Percentiles rank a stretch among this genome's conserved stretches.
Evolutionary conservation across 1,284 basidiomycete genomes (phyloP).

Genomic region (Polyporus tsugae): DNA sequence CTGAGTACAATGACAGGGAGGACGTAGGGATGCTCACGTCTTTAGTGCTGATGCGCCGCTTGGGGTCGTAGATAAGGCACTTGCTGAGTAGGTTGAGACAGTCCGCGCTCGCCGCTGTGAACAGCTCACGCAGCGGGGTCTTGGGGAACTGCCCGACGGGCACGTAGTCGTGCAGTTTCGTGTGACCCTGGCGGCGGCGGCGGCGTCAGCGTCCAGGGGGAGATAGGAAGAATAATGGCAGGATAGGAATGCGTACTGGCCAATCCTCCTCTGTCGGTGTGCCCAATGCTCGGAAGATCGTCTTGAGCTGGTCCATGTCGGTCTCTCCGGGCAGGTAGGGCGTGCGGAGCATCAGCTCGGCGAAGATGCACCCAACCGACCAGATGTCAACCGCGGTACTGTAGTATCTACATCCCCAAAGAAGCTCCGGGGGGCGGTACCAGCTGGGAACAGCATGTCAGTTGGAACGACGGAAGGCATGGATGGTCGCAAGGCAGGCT

Average conservation of each 20-base stretch:
- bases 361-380: slow-evolving; percentile 97
- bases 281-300: slow-evolving; percentile 93
- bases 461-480: slow-evolving; percentile 14
- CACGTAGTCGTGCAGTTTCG: slow-evolving; percentile 89
- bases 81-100: slow-evolving; percentile 85
- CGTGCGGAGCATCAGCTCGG: slow-evolving; percentile 93
- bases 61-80: slow-evolving; percentile 89
- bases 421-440: slow-evolving; percentile 96
- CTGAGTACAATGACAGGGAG: background rate
- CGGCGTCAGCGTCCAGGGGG: slow-evolving; percentile 6
- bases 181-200: slow-evolving; percentile 73
- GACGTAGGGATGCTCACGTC: slow-evolving; percentile 58
- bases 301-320: slow-evolving; percentile 96
- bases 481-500: slow-evolving; percentile 28
- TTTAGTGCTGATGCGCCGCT: slow-evolving; percentile 82
- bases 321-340: slow-evolving; percentile 94
- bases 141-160: slow-evolving; percentile 85
- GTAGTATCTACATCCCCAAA: slow-evolving; percentile 91
- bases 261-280: slow-evolving; percentile 97
- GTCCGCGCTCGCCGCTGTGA: slow-evolving; percentile 91
- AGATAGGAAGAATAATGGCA: background rate
- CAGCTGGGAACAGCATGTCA: slow-evolving; percentile 62
- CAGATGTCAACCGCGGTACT: slow-evolving; percentile 91
- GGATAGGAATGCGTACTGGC: slow-evolving; percentile 68
- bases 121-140: slow-evolving; percentile 84